A percentile compares a stretch with the other conserved stretches of the same genome.
Evolutionary conservation across 441 rosid genomes (phyloP).

Genomic region (Syzygium syzygioides): DNA sequence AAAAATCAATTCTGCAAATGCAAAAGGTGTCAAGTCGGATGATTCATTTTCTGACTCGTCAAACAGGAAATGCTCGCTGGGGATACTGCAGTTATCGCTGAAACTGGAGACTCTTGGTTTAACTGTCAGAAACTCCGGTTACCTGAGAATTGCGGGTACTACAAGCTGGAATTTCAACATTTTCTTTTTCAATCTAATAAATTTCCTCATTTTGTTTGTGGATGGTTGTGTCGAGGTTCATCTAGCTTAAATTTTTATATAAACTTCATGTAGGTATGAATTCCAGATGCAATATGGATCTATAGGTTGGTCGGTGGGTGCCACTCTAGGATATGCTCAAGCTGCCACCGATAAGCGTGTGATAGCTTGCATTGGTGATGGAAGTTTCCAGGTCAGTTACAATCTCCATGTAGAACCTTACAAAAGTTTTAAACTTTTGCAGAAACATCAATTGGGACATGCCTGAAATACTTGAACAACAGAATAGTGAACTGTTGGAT

Average conservation of each 20-base stretch:
- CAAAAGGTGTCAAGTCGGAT: background rate
- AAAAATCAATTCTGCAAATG: background rate
- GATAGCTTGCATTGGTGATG: conserved; percentile 15
- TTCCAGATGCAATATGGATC: conserved; percentile 21
- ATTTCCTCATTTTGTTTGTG: background rate
- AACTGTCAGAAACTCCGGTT: conserved; percentile 17
- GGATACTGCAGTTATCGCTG: conserved; percentile 9
- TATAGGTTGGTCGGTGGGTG: conserved; percentile 17
- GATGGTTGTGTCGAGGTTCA: background rate
- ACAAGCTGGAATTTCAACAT: background rate
- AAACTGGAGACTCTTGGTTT: conserved; percentile 18
- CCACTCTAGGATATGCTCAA: conserved; percentile 14
- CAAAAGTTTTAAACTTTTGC: background rate
- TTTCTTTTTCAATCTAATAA: background rate
- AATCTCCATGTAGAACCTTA: background rate
- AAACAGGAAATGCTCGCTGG: conserved; percentile 8
- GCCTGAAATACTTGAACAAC: background rate
- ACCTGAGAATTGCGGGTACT: conserved; percentile 13
- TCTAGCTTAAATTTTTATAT: background rate
- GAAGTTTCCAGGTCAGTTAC: conserved; percentile 15
- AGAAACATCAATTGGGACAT: background rate
- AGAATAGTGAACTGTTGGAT: background rate
- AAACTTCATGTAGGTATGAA: background rate
- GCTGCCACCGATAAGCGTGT: conserved; percentile 10
- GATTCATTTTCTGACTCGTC: background rate